These are phyloP conservation scores for Boletus coccyginus DNA, from an alignment of 768 basidiomycete genomes.

Conservation along the genomic window DNA sequence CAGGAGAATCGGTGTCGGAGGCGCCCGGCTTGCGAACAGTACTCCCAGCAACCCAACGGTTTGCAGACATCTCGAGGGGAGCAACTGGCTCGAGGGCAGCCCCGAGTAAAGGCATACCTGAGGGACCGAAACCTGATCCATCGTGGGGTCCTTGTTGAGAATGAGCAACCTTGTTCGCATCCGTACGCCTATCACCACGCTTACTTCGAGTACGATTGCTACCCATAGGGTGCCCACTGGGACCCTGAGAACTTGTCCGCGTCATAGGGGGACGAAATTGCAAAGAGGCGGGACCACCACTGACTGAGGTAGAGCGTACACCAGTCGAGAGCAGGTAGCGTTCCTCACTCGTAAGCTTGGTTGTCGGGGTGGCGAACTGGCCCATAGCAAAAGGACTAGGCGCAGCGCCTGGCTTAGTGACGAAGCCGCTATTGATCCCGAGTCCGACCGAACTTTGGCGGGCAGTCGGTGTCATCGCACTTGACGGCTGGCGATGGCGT, in stretches of 20 bases:
- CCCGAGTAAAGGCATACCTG: conserved; percentile 31
- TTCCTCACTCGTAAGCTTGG: conserved; percentile 69
- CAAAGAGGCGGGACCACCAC: conserved; percentile 44
- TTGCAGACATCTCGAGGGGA: conserved; percentile 75
- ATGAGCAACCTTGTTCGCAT: conserved; percentile 43
- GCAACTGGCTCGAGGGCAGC: conserved; percentile 60
- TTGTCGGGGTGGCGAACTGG: conserved; percentile 53
- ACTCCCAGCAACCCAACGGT: conserved; percentile 70
- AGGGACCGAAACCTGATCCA: conserved; percentile 31
- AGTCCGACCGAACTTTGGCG: conserved; percentile 53
- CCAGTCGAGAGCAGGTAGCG: conserved; percentile 49
- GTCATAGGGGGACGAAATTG: conserved; percentile 64
- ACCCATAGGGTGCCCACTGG: conserved; percentile 46
- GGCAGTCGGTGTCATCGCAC: conserved; percentile 40
- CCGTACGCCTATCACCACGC: conserved; percentile 78
- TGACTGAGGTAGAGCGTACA: conserved; percentile 54
- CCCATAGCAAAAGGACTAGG: conserved; percentile 56
- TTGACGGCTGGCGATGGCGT: conserved; percentile 49
- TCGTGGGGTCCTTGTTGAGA: conserved; percentile 34
- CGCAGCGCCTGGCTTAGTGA: conserved; percentile 30
- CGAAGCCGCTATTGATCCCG: conserved; percentile 32
- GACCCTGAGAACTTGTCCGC: conserved; percentile 65
- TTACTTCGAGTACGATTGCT: conserved; percentile 72
- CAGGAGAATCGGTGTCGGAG: conserved; percentile 66
- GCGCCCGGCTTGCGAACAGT: conserved; percentile 40